These are phyloP conservation scores for Lachnellula occidentalis DNA, from an alignment of 2,329 filamentous ascomycete species.

Conservation along the genomic window DNA sequence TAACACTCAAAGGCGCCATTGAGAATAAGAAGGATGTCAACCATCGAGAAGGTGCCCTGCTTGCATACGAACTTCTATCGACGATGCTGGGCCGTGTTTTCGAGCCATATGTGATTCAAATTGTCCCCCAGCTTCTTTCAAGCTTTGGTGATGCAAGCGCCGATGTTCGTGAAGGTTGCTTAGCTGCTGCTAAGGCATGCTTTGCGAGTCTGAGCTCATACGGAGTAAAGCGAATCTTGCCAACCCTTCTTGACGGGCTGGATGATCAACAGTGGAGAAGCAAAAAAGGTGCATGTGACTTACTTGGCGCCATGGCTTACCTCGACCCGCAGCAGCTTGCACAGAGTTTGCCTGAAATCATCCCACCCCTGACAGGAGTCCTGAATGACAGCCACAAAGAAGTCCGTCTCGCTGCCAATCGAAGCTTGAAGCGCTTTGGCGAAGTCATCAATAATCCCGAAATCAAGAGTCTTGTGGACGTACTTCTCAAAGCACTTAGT, in stretches of 20 bases:
- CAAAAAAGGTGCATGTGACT: slow-evolving; percentile 96
- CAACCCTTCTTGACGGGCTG: slow-evolving; percentile 83
- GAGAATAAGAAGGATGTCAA: slow-evolving; percentile 94
- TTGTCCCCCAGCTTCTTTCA: slow-evolving; percentile 82
- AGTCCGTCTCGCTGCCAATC: slow-evolving; percentile 84
- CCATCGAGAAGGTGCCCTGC: slow-evolving; percentile 79
- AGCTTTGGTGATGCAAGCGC: slow-evolving; percentile 85
- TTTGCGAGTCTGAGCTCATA: slow-evolving; percentile 92
- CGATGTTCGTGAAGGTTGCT: slow-evolving; percentile 87
- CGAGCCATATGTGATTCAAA: slow-evolving; percentile 93
- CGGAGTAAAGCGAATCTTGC: slow-evolving; percentile 90
- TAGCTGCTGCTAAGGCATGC: slow-evolving; percentile 89
- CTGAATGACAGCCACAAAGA: slow-evolving; percentile 98
- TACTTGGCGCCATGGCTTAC: slow-evolving; percentile 97
- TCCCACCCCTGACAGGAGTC: slow-evolving; percentile 88
- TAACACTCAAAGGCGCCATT: slow-evolving; percentile 70
- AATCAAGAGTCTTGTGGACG: slow-evolving; percentile 85
- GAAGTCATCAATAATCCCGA: slow-evolving; percentile 98
- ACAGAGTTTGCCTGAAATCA: slow-evolving; percentile 88
- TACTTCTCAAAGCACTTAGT: slow-evolving; percentile 91
- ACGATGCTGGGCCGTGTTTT: slow-evolving; percentile 82
- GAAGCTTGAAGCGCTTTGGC: slow-evolving; percentile 94
- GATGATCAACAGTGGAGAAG: slow-evolving; percentile 97
- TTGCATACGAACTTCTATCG: slow-evolving; percentile 88
- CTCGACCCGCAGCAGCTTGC: slow-evolving; percentile 93